Evolutionary conservation across 139 green algal species (phyloP).

Genomic region (Coelastrella sp.): DNA sequence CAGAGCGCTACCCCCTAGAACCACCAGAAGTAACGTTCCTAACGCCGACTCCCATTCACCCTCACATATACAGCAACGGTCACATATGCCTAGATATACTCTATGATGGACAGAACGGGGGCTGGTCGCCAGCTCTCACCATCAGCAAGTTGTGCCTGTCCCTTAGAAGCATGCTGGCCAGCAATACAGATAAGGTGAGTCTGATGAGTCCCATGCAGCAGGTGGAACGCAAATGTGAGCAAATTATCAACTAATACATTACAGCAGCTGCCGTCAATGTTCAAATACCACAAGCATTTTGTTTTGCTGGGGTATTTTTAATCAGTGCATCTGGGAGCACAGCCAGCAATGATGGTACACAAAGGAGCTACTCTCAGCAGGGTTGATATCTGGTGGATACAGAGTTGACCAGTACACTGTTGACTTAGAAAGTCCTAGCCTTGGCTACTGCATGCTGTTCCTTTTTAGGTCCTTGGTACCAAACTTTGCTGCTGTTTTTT

Average conservation of each 20-base stretch:
- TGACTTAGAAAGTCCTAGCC: too few relatives aligned
- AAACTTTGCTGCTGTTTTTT: neutral
- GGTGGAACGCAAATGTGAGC: neutral
- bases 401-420: too few relatives aligned
- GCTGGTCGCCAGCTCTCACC: constrained; percentile 91
- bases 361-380: neutral
- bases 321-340: too few relatives aligned
- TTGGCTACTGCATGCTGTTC: too few relatives aligned
- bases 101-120: constrained; percentile 84
- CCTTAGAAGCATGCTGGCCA: constrained; percentile 90
- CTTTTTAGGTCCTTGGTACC: too few relatives aligned
- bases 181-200: constrained; percentile 74
- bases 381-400: neutral
- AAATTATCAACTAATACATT: neutral
- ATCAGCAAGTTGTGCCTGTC: constrained; percentile 84
- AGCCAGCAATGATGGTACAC: too few relatives aligned
- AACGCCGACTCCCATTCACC: constrained; percentile 78
- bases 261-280: neutral
- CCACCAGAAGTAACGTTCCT: constrained; percentile 88
- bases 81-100: constrained; percentile 94
- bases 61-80: constrained; percentile 93
- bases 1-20: constrained; percentile 86
- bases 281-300: neutral
- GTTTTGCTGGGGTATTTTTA: too few relatives aligned
- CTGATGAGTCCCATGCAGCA: neutral